Conservation (phyloP, 2,329 filamentous ascomycete species). For the Fusarium sp. region DNA sequence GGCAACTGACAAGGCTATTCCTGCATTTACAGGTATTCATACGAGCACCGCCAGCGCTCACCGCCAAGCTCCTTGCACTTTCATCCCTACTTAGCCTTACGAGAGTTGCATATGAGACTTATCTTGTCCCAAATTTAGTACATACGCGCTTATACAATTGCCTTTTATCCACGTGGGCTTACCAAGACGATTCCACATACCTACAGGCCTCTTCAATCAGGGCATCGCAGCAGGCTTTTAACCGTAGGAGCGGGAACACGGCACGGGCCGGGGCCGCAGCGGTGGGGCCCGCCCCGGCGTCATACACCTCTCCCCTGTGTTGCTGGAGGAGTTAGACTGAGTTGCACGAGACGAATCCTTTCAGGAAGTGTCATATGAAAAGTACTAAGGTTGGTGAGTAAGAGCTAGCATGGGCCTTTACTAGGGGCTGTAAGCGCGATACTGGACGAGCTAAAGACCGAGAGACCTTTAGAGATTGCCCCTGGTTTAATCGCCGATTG, state of each 20-base stretch:
- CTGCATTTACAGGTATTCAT: too few relatives aligned
- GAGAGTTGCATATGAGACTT: too few relatives aligned
- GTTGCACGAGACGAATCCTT: not conserved
- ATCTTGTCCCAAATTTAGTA: too few relatives aligned
- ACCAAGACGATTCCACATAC: not conserved
- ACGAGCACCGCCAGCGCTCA: too few relatives aligned
- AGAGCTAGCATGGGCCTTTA: not conserved
- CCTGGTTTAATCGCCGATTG: too few relatives aligned
- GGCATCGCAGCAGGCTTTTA: not conserved
- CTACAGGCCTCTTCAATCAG: not conserved
- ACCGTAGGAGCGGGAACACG: slow-evolving; percentile 59
- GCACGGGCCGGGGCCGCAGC: slow-evolving; percentile 59
- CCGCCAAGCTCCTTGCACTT: too few relatives aligned
- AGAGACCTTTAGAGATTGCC: not conserved
- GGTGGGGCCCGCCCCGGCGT: slow-evolving; percentile 55
- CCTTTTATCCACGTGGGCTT: not conserved
- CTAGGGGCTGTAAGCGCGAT: not conserved
- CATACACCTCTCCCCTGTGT: not conserved
- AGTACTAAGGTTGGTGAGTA: not conserved
- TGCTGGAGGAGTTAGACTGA: not conserved
- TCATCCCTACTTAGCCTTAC: too few relatives aligned
- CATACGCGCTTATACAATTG: too few relatives aligned
- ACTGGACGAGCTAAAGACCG: not conserved
- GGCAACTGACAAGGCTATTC: too few relatives aligned
- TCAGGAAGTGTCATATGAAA: not conserved